Evolutionary conservation across 441 rosid species (phyloP), one percentile per base, ranked within the genome.

Genomic region (Adansonia grandidieri): DNA sequence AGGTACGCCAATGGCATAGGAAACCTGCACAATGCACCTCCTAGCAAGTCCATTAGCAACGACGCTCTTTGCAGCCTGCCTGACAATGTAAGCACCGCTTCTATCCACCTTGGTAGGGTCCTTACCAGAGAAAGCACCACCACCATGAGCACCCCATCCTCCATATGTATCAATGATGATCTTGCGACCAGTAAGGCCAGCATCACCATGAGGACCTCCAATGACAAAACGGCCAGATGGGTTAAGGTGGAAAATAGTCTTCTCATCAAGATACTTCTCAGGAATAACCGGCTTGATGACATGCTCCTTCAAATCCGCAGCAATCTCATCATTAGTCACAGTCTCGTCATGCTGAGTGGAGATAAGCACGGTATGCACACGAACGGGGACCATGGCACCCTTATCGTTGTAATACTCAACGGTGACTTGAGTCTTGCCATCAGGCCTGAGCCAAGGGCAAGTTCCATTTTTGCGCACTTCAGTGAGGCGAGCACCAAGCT

Each of bases 291-390:
- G 42, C 42, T 37, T 37, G 42, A 37, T 37, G 42, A 37, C 42
- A 37, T 37, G 42, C 42, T 37, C 6, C 42, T 37, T 37, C 42
- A 37, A 37, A 37, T 37, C 42, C 0, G 42, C 42, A 5, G 42
- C 42, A 37, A 37, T 37, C 42, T 37, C 42, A 37, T 37, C 42
- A 37, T 37, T 37, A 37, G 42, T 37, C 42, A 87, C 92, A 0
- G 90, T 89, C 86, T 90, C 94, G 8, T 90, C 92, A 13, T 90
- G 94, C 37, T 90, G 92, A 9, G 92, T 88, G 0, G 94, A 90
- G 63, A 90, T 89, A 2, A 89, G 86, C 15, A 90, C 91, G 0
- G 92, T 89, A 85, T 89, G 92, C 7, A 87, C 91, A 15, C 92
- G 90, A 22, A 87, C 80, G 40, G 92, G 92, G 17, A 89, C 92